Evolutionary conservation across 176 grass and related monocot species (phyloP), one percentile per base, ranked within the genome.

Genomic region (Pontederia crassipes): DNA sequence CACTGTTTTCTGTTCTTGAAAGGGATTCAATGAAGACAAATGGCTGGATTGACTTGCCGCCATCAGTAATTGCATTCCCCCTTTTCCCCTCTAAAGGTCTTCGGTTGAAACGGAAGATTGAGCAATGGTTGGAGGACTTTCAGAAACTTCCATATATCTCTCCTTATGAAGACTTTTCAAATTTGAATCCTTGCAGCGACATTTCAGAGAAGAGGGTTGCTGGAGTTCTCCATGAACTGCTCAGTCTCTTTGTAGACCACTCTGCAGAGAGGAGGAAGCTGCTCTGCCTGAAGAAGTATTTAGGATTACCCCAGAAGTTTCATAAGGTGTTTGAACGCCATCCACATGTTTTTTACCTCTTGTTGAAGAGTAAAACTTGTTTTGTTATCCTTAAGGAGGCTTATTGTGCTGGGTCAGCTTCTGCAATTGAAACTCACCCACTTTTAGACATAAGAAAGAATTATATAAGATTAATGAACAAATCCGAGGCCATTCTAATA

Each of bases 321-420:
- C 72, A 95, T 26, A 69, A 60, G 45, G 76, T 72, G 54, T 85
- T 95, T 55, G 85, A 95, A 68, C 65, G 72, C 69, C 76, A 89
- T 58, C 85, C 85, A 0, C 75, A 82, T 67, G 70, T 89, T 18
- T 95, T 95, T 69, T 95, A 95, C 70, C 75, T 85, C 49, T 55
- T 95, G 55, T 61, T 95, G 77, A 89, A 89, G 82, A 78, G 79
- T 32, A 95, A 95, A 26, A 76, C 82, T 9, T 89, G 85, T 59
- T 89, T 89, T 75, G 79, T 78, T 77, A 76, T 95, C 52, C 89
- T 95, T 71, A 95, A 95, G 69, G 89, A 95, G 51, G 81, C 85
- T 17, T 95, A 95, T 75, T 69, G 64, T 69, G 76, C 74, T 63
- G 62, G 70, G 16, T 74, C 56, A 73, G 66, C 64, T 11, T 80